Evolutionary conservation across 192 early-diverging fungal species (phyloP).

Genomic region (Coemansia sp.): DNA sequence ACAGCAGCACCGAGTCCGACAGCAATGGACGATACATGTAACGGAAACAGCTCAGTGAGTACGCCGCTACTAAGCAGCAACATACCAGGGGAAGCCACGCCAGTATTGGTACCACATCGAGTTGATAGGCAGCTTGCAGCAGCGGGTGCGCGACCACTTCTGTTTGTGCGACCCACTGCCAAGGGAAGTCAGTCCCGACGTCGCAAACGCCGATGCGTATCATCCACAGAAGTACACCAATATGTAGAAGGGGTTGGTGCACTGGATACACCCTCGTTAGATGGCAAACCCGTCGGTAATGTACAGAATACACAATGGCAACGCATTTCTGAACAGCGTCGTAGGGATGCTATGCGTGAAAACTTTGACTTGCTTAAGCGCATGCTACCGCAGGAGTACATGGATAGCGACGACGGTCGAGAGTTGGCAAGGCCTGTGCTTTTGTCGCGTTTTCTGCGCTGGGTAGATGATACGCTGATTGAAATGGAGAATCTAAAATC

Average conservation of each 20-base stretch:
- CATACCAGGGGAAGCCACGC: not conserved
- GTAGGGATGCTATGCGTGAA: slow-evolving; percentile 54
- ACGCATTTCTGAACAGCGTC: slow-evolving; percentile 52
- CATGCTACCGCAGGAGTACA: slow-evolving; percentile 52
- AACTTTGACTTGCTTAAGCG: slow-evolving; percentile 56
- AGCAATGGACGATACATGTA: not conserved
- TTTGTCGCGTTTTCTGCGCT: slow-evolving; percentile 52
- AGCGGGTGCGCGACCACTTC: slow-evolving; percentile 36
- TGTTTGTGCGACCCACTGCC: slow-evolving; percentile 47
- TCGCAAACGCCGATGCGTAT: slow-evolving; percentile 48
- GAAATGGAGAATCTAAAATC: slow-evolving; percentile 50
- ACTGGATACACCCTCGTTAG: not conserved
- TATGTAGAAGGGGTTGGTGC: not conserved
- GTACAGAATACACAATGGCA: slow-evolving; percentile 44
- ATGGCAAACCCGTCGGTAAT: not conserved
- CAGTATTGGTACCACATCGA: slow-evolving; percentile 36
- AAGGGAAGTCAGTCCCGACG: slow-evolving; percentile 28
- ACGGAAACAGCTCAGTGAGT: slow-evolving; percentile 11
- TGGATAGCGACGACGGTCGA: slow-evolving; percentile 53
- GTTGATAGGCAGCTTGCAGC: slow-evolving; percentile 51
- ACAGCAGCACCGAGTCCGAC: slow-evolving; percentile 11
- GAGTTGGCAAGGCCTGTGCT: slow-evolving; percentile 53
- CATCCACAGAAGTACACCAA: slow-evolving; percentile 8
- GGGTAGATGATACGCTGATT: slow-evolving; percentile 54
- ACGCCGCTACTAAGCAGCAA: slow-evolving; percentile 15